Evolutionary conservation across 352 stramenopile genomes (phyloP).

Genomic region (Globisporangium mamillatum): DNA sequence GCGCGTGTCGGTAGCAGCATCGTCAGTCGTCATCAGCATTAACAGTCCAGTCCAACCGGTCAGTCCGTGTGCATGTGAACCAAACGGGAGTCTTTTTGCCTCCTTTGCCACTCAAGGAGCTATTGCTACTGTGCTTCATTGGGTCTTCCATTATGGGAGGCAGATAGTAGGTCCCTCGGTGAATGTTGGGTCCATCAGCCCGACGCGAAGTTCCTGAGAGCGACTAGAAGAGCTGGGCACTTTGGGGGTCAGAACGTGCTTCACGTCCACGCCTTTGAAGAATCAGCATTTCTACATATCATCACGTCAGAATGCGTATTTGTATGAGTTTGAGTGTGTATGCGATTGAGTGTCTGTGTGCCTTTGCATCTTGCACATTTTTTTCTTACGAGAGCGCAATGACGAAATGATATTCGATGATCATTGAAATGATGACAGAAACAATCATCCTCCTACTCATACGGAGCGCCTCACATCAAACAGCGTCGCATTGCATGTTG

Average conservation of each 20-base stretch:
- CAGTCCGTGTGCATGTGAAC: conserved; percentile 11
- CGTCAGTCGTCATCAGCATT: neutral
- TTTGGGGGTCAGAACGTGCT: conserved; percentile 60
- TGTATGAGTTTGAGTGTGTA: conserved; percentile 13
- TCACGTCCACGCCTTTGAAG: conserved; percentile 55
- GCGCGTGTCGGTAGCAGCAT: neutral
- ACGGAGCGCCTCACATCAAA: conserved; percentile 38
- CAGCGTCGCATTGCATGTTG: conserved; percentile 4
- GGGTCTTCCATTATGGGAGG: conserved; percentile 67
- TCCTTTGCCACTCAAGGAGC: conserved; percentile 66
- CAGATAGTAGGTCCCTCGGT: conserved; percentile 60
- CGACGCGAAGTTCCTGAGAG: conserved; percentile 62
- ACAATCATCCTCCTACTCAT: conserved; percentile 75
- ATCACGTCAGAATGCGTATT: neutral
- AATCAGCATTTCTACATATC: conserved; percentile 83
- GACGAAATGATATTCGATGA: conserved; percentile 36
- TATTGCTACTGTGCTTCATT: conserved; percentile 40
- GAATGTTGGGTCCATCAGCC: conserved; percentile 83
- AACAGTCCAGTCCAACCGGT: neutral
- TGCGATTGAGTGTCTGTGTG: conserved; percentile 7
- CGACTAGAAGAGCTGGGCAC: conserved; percentile 74
- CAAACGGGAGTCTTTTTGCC: conserved; percentile 21
- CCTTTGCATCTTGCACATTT: conserved; percentile 10
- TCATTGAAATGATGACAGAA: conserved; percentile 27
- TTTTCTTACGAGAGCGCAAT: conserved; percentile 30